These are phyloP conservation scores for Canna indica DNA, from an alignment of 176 grass and related monocot genomes.

Conservation along the genomic window DNA sequence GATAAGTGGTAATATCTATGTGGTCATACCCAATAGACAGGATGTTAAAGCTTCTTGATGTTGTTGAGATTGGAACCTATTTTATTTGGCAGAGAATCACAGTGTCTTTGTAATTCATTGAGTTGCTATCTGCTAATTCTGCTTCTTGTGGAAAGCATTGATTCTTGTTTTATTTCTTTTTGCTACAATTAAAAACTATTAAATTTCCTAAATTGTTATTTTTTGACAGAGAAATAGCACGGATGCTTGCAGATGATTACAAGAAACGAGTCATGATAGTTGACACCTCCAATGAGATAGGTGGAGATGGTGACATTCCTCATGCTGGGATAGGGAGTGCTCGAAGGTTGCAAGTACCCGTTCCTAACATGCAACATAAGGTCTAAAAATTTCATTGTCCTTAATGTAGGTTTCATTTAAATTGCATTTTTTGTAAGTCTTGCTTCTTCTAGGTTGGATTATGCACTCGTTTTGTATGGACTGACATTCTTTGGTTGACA, in stretches of 20 bases:
- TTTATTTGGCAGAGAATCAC: not conserved
- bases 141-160: too few species aligned
- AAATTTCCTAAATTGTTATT: not conserved
- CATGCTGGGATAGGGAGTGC: conserved; percentile 70
- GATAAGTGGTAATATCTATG: not conserved
- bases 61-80: not conserved
- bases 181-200: too few species aligned
- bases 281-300: conserved; percentile 95
- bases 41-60: not conserved
- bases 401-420: not conserved
- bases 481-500: too few species aligned
- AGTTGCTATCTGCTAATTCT: too few species aligned
- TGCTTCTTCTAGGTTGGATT: not conserved
- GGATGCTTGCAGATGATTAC: conserved; percentile 76
- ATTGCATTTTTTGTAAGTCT: not conserved
- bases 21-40: not conserved
- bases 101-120: not conserved
- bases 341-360: conserved; percentile 82
- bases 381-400: conserved; percentile 22
- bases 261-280: conserved; percentile 84
- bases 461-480: not conserved
- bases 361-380: conserved; percentile 82
- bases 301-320: conserved; percentile 88
- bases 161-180: too few species aligned
- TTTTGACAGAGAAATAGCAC: conserved; percentile 70